Percentiles rank a stretch among this genome's conserved stretches.
These are phyloP conservation scores for Alternaria burnsii DNA, from an alignment of 2,329 filamentous ascomycete genomes.

Conservation along the genomic window DNA sequence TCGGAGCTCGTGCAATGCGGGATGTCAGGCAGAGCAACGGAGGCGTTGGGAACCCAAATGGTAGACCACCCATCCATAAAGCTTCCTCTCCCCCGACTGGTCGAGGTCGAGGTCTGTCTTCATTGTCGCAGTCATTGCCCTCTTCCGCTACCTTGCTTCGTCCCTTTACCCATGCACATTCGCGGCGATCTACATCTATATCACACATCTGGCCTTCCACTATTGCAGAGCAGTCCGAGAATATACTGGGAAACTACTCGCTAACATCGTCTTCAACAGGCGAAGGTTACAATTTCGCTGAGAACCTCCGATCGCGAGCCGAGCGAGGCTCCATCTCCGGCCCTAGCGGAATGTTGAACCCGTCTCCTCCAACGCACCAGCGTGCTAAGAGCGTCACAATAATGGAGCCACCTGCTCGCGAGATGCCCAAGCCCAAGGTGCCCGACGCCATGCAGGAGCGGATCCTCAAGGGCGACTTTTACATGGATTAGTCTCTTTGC, in stretches of 20 bases:
- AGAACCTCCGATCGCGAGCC: slow-evolving; percentile 90
- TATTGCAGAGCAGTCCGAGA: slow-evolving; percentile 44
- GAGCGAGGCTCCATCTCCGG: slow-evolving; percentile 73
- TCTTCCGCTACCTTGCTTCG: slow-evolving; percentile 35
- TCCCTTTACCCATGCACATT: slow-evolving; percentile 32
- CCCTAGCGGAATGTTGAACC: slow-evolving; percentile 29
- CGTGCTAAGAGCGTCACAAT: slow-evolving; percentile 73
- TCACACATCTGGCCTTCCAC: slow-evolving; percentile 39
- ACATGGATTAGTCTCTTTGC: slow-evolving; percentile 78
- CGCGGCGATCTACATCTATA: slow-evolving; percentile 35
- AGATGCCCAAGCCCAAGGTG: slow-evolving; percentile 66
- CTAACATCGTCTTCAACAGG: slow-evolving; percentile 73
- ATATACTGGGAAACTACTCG: slow-evolving; percentile 60
- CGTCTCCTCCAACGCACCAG: slow-evolving; percentile 59
- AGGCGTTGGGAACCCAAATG: slow-evolving; percentile 66
- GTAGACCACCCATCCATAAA: slow-evolving; percentile 65
- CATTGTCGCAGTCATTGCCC: slow-evolving; percentile 49
- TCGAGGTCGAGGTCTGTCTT: slow-evolving; percentile 67
- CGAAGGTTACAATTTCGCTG: slow-evolving; percentile 97
- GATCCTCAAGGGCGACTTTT: slow-evolving; percentile 96
- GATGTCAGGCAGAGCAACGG: slow-evolving; percentile 68
- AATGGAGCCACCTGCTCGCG: slow-evolving; percentile 65
- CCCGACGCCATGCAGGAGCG: slow-evolving; percentile 96
- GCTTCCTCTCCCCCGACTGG: slow-evolving; percentile 61
- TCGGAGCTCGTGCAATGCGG: slow-evolving; percentile 81